Evolutionary conservation across 1,284 basidiomycete species (phyloP), one percentile per base, ranked within the genome.

Genomic region (Sanghuangporus sanghuang): DNA sequence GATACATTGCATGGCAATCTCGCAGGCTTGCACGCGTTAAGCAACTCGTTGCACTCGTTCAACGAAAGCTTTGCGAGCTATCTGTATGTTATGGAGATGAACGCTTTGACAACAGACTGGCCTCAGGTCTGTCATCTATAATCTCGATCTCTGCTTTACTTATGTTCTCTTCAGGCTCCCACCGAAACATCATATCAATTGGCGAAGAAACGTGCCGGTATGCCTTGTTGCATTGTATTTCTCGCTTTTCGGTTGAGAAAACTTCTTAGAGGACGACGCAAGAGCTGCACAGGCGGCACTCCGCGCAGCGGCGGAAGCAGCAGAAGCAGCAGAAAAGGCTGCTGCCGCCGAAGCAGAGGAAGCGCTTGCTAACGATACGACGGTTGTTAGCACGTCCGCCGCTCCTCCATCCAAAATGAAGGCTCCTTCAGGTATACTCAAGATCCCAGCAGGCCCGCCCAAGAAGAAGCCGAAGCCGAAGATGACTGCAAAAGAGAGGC

Each of bases 61-160:
- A 96, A 97, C 73, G 95, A 98, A 73, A 88, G 88, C 46, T 98
- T 98, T 72, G 90, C 94, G 9, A 93, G 92, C 73, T 96, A 89
- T 81, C 76, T 97, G 18, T 96, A 95, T 73, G 87, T 90, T 9
- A 86, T 97, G 83, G 90, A 94, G 73, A 96, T 97, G 93, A 96
- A 96, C 71, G 89, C 93, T 0, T 85, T 96, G 67, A 95, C 94
- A 35, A 88, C 89, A 0, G 95, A 96, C 73, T 97, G 94, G 94
- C 85, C 85, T 0, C 90, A 96, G 81, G 93, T 90, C 69, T 64
- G 83, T 71, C 2, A 6, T 0, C 6, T 14, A 14, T n/a, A 27
- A 3, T 44, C 38, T 40, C 49, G 64, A 42, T 55, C 49, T 42
- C 6, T 16, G 35, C 3, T 4, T 23, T 40, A 35, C 21, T 42